phyloP scores from a whole-genome alignment of 139 green algal species.

The Closterium sp. region DNA sequence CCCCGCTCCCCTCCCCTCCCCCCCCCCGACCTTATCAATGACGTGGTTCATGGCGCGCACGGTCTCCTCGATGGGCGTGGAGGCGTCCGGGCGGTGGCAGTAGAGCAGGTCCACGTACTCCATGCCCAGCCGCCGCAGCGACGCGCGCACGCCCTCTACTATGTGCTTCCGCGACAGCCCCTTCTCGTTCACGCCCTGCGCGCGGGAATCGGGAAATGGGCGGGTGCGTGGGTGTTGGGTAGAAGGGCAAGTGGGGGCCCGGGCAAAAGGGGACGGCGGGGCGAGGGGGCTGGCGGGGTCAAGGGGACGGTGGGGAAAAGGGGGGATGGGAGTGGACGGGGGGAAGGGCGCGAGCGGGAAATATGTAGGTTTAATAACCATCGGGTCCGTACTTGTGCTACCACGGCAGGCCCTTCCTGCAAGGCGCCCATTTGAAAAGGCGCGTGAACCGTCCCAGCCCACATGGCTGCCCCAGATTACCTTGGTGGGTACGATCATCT shows the following conservation, averaged over 20 bases:
- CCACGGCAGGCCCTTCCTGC: too few species aligned
- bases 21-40: slow-evolving; percentile 49
- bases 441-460: neutral
- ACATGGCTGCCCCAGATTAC: slow-evolving; percentile 69
- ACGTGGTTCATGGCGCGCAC: slow-evolving; percentile 81
- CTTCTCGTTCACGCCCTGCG: slow-evolving; percentile 49
- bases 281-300: too few species aligned
- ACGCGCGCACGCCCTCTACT: slow-evolving; percentile 75
- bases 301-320: too few species aligned
- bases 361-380: too few species aligned
- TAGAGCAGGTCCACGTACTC: slow-evolving; percentile 87
- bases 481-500: slow-evolving; percentile 79
- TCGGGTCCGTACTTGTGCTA: too few species aligned
- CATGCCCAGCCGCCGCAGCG: slow-evolving; percentile 68
- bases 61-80: slow-evolving; percentile 83
- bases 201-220: too few species aligned
- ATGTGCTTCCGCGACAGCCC: slow-evolving; percentile 86
- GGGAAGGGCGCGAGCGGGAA: too few species aligned
- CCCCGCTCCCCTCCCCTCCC: neutral
- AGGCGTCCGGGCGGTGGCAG: slow-evolving; percentile 73
- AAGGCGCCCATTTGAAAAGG: too few species aligned
- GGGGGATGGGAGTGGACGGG: too few species aligned
- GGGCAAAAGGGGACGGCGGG: too few species aligned
- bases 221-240: too few species aligned
- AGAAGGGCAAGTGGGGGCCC: too few species aligned